A percentile compares a stretch with the other conserved stretches of the same genome.
These are phyloP conservation scores for Hericium erinaceus DNA, from an alignment of 768 basidiomycete genomes.

Conservation along the genomic window DNA sequence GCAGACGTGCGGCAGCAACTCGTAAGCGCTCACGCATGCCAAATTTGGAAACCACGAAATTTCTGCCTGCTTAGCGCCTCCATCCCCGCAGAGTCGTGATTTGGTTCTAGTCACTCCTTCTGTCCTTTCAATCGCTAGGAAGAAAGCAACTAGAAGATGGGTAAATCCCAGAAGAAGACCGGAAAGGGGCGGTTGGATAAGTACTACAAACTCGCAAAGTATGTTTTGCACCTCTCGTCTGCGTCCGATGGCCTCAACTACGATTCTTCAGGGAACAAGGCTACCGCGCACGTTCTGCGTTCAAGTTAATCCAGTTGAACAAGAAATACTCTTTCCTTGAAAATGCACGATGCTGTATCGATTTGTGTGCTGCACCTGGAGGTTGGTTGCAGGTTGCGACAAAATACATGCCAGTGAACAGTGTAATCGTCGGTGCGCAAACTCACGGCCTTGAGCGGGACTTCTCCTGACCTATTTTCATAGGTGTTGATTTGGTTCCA, in stretches of 20 bases:
- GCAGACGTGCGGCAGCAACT: no score
- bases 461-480: neutral
- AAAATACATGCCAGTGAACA: slow-evolving; percentile 94
- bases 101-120: no score
- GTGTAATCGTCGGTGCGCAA: slow-evolving; percentile 76
- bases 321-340: slow-evolving; percentile 94
- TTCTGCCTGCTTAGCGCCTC: no score
- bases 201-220: slow-evolving; percentile 96
- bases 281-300: slow-evolving; percentile 97
- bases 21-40: no score
- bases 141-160: slow-evolving; percentile 16
- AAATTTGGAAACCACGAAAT: no score
- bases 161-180: slow-evolving; percentile 79
- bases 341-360: slow-evolving; percentile 84
- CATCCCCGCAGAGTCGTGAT: no score
- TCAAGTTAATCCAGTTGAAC: slow-evolving; percentile 98
- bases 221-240: slow-evolving; percentile 4
- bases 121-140: no score
- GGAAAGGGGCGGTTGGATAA: slow-evolving; percentile 95
- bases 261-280: slow-evolving; percentile 77
- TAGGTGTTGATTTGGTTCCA: slow-evolving; percentile 91
- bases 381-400: slow-evolving; percentile 98
- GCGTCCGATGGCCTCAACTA: slow-evolving; percentile 3
- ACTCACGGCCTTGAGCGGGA: neutral
- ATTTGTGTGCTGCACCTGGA: slow-evolving; percentile 97